Conservation (phyloP, 2,329 filamentous ascomycete species). For the Botrytis tulipae region DNA sequence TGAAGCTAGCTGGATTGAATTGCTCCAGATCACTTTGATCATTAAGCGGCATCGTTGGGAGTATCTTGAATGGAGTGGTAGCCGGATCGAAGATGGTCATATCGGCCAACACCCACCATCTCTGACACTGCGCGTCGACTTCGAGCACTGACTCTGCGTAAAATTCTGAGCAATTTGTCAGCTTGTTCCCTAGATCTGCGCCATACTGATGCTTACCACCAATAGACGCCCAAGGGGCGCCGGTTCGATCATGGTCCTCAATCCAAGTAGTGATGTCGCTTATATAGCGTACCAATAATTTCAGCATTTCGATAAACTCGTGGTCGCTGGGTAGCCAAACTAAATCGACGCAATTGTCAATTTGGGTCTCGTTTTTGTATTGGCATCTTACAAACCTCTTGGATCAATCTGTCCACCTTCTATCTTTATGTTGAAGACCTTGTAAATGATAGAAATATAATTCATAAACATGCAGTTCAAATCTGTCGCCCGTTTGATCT, state of each 20-base stretch:
- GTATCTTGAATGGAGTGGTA: neutral
- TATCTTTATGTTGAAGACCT: slow-evolving; percentile 2
- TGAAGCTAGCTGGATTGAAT: neutral
- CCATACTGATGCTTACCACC: neutral
- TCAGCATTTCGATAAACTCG: slow-evolving; percentile 11
- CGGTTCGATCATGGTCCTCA: neutral
- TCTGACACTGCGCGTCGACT: slow-evolving; percentile 9
- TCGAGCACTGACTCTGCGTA: neutral
- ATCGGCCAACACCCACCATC: slow-evolving; percentile 10
- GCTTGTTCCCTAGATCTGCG: neutral
- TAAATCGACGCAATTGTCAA: neutral
- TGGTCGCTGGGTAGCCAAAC: neutral
- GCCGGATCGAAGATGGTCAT: neutral
- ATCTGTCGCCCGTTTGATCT: neutral
- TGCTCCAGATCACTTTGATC: neutral
- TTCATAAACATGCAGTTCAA: neutral
- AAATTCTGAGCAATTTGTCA: neutral
- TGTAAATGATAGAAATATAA: slow-evolving; percentile 9
- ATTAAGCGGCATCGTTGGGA: neutral
- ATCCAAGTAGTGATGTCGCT: slow-evolving; percentile 1
- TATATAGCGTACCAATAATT: slow-evolving; percentile 3
- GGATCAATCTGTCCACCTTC: neutral
- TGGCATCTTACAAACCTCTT: neutral
- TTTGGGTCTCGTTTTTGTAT: neutral
- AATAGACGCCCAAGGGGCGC: neutral